These are phyloP conservation scores for Cinnamomum chago DNA, from an alignment of 164 flowering plant genomes.

Conservation along the genomic window DNA sequence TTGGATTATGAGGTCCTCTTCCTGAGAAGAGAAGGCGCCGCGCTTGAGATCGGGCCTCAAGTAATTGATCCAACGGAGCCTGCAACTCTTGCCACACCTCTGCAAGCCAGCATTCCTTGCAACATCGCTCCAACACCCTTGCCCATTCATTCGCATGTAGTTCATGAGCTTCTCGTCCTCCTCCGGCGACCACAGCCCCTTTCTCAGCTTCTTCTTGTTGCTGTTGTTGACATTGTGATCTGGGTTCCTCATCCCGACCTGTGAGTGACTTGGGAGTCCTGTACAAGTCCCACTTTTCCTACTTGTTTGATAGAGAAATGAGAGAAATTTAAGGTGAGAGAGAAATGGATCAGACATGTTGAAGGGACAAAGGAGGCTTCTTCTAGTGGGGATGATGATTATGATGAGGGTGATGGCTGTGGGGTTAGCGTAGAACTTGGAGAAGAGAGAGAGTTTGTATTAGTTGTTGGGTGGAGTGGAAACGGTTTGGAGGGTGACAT, in stretches of 20 bases:
- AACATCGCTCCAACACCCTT: slow-evolving; percentile 78
- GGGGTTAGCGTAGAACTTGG: slow-evolving; percentile 2
- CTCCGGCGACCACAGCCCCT: slow-evolving; percentile 77
- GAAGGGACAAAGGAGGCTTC: slow-evolving; percentile 3
- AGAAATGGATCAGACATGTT: not conserved
- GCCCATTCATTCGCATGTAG: slow-evolving; percentile 65
- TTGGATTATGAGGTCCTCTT: slow-evolving; percentile 60
- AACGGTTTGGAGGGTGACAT: slow-evolving; percentile 87
- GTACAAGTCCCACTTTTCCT: not conserved
- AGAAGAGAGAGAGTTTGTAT: slow-evolving; percentile 10
- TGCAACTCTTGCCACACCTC: slow-evolving; percentile 75
- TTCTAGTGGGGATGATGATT: not conserved
- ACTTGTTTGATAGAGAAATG: slow-evolving; percentile 4
- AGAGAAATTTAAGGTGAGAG: not conserved
- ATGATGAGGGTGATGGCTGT: not conserved
- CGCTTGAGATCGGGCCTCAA: slow-evolving; percentile 70
- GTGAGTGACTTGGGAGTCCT: not conserved
- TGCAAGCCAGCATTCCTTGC: slow-evolving; percentile 69
- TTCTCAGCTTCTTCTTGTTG: slow-evolving; percentile 30
- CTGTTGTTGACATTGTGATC: slow-evolving; percentile 13
- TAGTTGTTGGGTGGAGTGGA: slow-evolving; percentile 10
- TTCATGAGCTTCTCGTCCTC: slow-evolving; percentile 69
- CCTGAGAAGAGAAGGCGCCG: slow-evolving; percentile 65
- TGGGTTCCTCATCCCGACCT: slow-evolving; percentile 41
- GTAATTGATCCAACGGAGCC: slow-evolving; percentile 79